These are phyloP conservation scores for Diversispora epigaea DNA, from an alignment of 192 early-diverging fungal species.

Conservation along the genomic window DNA sequence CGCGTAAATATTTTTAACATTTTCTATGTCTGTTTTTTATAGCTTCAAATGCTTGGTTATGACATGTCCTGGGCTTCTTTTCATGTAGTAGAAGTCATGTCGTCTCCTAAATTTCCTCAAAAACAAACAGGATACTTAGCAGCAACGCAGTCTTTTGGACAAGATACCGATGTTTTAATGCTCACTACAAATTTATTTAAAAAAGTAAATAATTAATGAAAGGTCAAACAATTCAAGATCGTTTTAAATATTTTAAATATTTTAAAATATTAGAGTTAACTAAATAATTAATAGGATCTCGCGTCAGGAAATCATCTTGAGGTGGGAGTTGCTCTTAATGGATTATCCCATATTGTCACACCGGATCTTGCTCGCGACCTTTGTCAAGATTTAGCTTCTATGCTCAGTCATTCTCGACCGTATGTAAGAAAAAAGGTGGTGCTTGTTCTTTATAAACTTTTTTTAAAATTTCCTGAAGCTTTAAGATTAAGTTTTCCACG, in stretches of 20 bases:
- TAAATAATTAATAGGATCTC: conserved; percentile 63
- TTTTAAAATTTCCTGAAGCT: conserved; percentile 88
- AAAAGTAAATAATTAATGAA: conserved; percentile 61
- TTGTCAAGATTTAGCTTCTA: conserved; percentile 78
- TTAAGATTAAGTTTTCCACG: conserved; percentile 76
- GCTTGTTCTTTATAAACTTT: conserved; percentile 83
- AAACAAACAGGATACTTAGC: conserved; percentile 93
- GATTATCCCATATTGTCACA: conserved; percentile 89
- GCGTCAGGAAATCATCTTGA: conserved; percentile 81
- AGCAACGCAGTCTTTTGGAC: conserved; percentile 84
- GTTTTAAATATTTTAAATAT: neutral
- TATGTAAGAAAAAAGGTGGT: conserved; percentile 93
- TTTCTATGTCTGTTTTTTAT: conserved; percentile 22
- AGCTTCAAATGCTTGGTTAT: conserved; percentile 97
- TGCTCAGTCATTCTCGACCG: conserved; percentile 89
- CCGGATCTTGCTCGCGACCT: conserved; percentile 88
- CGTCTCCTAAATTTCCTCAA: conserved; percentile 76
- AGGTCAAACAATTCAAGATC: neutral
- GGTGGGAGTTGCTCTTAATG: conserved; percentile 86
- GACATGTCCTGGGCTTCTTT: conserved; percentile 97
- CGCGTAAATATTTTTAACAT: conserved; percentile 1
- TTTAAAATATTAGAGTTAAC: neutral
- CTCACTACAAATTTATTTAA: conserved; percentile 94
- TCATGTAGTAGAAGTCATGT: conserved; percentile 96
- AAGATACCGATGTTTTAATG: conserved; percentile 96